These are phyloP conservation scores for Suillus decipiens DNA, from an alignment of 768 basidiomycete species.

Conservation along the genomic window DNA sequence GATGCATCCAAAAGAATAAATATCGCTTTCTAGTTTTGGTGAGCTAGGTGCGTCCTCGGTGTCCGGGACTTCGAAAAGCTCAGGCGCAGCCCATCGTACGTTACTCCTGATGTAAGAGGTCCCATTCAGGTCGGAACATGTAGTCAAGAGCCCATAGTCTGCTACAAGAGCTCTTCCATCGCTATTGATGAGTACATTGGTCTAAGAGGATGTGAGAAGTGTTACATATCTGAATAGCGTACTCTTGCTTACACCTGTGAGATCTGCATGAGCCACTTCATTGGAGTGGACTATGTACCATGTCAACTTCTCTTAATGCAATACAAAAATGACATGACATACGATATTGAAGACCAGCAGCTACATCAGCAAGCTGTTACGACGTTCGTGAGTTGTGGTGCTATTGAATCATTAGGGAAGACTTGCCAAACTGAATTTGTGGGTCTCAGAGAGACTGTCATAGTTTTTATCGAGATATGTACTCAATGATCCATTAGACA, in stretches of 20 bases:
- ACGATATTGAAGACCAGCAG: slow-evolving; percentile 13
- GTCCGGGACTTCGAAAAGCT: slow-evolving; percentile 27
- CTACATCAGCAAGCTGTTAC: slow-evolving; percentile 11
- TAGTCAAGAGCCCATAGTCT: slow-evolving; percentile 3
- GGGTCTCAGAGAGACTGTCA: not conserved
- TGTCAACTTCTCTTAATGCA: not conserved
- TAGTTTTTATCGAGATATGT: slow-evolving; percentile 17
- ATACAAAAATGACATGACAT: not conserved
- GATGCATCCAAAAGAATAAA: slow-evolving; percentile 21
- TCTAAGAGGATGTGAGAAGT: not conserved
- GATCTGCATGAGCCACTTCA: not conserved
- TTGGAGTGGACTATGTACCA: not conserved
- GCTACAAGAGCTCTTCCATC: not conserved
- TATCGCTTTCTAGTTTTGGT: slow-evolving; percentile 7
- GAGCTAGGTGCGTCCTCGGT: not conserved
- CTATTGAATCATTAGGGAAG: not conserved
- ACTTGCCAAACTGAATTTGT: slow-evolving; percentile 6
- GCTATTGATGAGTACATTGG: not conserved
- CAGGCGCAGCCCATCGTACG: slow-evolving; percentile 33
- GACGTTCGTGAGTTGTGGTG: not conserved
- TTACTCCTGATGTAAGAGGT: slow-evolving; percentile 24
- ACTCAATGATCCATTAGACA: slow-evolving; percentile 18
- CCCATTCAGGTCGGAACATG: not conserved
- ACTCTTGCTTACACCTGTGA: not conserved
- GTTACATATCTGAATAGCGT: not conserved